Evolutionary conservation across 768 basidiomycete species (phyloP).

Genomic region (Tylopilus sp.): DNA sequence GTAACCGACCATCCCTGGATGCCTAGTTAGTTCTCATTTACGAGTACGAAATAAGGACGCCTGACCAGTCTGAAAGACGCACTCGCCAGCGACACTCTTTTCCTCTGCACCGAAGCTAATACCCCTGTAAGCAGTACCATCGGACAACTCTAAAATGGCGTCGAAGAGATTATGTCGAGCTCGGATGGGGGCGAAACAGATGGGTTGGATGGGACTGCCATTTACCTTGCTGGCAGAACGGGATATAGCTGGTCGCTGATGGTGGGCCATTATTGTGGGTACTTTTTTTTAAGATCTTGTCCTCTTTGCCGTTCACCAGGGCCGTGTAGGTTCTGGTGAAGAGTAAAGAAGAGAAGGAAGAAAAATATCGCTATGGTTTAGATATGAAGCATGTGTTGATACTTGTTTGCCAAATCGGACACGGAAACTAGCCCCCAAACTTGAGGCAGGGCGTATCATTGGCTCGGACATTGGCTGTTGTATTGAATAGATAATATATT

Average conservation of each 20-base stretch:
- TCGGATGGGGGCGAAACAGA: constrained; percentile 31
- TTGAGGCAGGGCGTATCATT: too few relatives aligned
- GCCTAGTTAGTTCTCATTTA: constrained; percentile 13
- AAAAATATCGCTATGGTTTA: constrained; percentile 10
- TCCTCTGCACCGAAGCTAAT: constrained; percentile 90
- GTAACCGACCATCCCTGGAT: constrained; percentile 96
- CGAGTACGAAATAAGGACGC: constrained; percentile 12
- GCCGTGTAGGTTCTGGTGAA: constrained; percentile 43
- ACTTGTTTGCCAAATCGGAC: constrained; percentile 18
- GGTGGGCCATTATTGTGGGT: constrained; percentile 17
- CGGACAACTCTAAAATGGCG: constrained; percentile 82
- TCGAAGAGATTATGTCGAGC: constrained; percentile 36
- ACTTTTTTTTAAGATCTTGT: constrained; percentile 19
- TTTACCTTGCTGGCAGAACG: constrained; percentile 41
- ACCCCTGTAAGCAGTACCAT: constrained; percentile 85
- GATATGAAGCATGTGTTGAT: constrained; percentile 19
- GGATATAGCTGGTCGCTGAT: constrained; percentile 41
- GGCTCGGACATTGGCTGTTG: too few relatives aligned
- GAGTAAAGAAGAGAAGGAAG: constrained; percentile 40
- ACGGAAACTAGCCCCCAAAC: too few relatives aligned
- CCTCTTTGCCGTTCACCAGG: constrained; percentile 50
- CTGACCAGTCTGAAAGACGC: constrained; percentile 98
- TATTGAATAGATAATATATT: neutral
- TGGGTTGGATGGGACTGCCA: constrained; percentile 33
- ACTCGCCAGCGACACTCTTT: constrained; percentile 94